Base-by-base conservation (phyloP, 2,329 filamentous ascomycete species). In the Phialocephala subalpina region DNA sequence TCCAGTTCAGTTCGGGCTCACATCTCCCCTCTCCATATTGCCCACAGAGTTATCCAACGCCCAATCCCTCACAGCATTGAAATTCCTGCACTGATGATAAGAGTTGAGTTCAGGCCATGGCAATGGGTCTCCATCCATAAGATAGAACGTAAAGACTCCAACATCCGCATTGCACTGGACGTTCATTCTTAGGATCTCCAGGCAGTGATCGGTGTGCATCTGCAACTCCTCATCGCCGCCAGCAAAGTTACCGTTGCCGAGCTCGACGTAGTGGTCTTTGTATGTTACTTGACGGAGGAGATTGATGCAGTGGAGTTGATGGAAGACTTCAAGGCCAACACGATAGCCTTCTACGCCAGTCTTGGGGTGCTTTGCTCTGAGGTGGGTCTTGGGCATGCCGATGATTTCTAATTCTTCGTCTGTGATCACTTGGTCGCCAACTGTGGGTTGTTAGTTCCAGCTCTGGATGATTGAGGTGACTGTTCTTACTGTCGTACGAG, bases 391-490 rank as follows among this genome's bases (percentile, higher is more conserved):
- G 1, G 83, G 83, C 67, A 87, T 84, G 4, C 82, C 82, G 0
- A 90, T 81, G 25, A 81, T 82, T 47, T 81, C 76, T 33, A 88
- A 82, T 70, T 89, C 86, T 6, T 81, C 78, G 25, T 81, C 78
- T 0, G 83, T 83, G 60, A 90, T 84, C 82, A 87, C 87, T 70
- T 86, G 85, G 73, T 89, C 86, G 42, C 86, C 86, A 29, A 89
- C 86, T 86, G 62, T 62, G 27, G 27, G 18, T 2, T 55, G 25
- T 65, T 55, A 69, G 52, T 55, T 35, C 18, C 8, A 11, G 45
- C 20, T 12, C 11, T 22, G 18, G 16, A 42, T 18, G 3, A 33
- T 4, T 47, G 11, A 1, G 29, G 49, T 65, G 66, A 36, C 27
- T 42, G 25, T 40, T 52, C 65, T 66, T 76, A 80, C 79, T 71